Conservation (phyloP, 495 filamentous ascomycete species). For the Penicillium atrosanguineum region DNA sequence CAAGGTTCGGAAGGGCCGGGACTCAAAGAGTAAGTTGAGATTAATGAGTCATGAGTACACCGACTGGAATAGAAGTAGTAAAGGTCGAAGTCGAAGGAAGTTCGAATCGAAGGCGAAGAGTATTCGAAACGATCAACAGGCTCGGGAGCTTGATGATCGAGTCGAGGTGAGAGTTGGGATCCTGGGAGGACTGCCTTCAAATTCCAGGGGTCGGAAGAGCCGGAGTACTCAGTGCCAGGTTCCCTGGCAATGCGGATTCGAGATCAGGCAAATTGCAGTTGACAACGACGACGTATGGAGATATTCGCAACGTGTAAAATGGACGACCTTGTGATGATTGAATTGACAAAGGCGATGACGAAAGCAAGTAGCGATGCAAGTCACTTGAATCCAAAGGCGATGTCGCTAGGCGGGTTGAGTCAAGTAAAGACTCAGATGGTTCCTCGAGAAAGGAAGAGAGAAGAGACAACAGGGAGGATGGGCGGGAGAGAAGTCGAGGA, state of each 20-base stretch:
- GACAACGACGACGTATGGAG: slow-evolving; percentile 17
- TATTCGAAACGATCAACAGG: slow-evolving; percentile 5
- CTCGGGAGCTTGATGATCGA: slow-evolving; percentile 16
- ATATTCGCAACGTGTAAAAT: slow-evolving; percentile 7
- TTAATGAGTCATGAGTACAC: slow-evolving; percentile 41
- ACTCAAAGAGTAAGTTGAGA: slow-evolving; percentile 35
- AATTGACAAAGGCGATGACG: slow-evolving; percentile 8
- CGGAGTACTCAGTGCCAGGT: slow-evolving; percentile 45
- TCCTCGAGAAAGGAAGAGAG: not conserved
- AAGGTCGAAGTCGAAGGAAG: slow-evolving; percentile 4
- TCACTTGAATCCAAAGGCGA: not conserved
- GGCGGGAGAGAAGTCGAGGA: slow-evolving; percentile 2
- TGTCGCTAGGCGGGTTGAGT: slow-evolving; percentile 1
- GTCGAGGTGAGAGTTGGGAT: slow-evolving; percentile 16
- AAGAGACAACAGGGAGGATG: not conserved
- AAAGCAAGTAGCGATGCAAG: slow-evolving; percentile 2
- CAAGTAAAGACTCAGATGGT: not conserved
- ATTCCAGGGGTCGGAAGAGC: slow-evolving; percentile 33
- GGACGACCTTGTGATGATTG: slow-evolving; percentile 8
- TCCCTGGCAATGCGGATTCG: slow-evolving; percentile 11
- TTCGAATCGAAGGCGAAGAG: not conserved
- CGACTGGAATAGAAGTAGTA: slow-evolving; percentile 8
- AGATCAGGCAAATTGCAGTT: not conserved
- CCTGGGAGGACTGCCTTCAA: slow-evolving; percentile 34
- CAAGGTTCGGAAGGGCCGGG: slow-evolving; percentile 34